Percentiles rank a stretch among this genome's conserved stretches.
These are phyloP conservation scores for Mycena venus DNA, from an alignment of 768 basidiomycete species.

Conservation along the genomic window DNA sequence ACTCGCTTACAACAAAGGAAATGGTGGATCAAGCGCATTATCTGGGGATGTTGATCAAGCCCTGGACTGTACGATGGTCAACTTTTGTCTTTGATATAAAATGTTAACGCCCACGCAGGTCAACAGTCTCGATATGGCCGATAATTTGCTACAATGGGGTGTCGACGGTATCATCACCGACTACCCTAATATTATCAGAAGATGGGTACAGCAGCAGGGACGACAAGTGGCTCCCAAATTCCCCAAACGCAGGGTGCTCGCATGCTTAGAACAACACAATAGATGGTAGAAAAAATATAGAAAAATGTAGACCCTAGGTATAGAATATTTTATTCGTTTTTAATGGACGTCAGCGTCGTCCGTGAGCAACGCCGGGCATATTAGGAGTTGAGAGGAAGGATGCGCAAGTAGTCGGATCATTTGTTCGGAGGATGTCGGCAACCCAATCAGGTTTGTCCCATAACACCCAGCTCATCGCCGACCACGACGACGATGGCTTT, in stretches of 20 bases:
- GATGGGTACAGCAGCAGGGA: slow-evolving; percentile 68
- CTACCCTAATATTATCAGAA: slow-evolving; percentile 72
- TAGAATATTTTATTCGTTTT: not conserved
- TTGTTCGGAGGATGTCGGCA: not conserved
- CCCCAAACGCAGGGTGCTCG: slow-evolving; percentile 69
- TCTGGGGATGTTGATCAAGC: slow-evolving; percentile 73
- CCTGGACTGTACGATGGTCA: slow-evolving; percentile 74
- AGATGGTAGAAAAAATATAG: not conserved
- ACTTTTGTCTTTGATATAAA: not conserved
- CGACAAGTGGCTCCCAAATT: slow-evolving; percentile 67
- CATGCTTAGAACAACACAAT: slow-evolving; percentile 69
- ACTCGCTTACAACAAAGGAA: slow-evolving; percentile 69
- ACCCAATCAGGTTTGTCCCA: not conserved
- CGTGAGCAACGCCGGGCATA: too few relatives aligned
- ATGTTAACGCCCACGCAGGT: slow-evolving; percentile 54
- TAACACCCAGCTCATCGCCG: slow-evolving; percentile 36
- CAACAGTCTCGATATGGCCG: slow-evolving; percentile 70
- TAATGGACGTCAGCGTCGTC: too few relatives aligned
- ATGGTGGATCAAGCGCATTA: slow-evolving; percentile 80
- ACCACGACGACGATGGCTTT: slow-evolving; percentile 79
- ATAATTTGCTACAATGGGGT: slow-evolving; percentile 70
- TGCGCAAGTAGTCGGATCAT: too few relatives aligned
- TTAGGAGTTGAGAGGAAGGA: too few relatives aligned
- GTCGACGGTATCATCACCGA: slow-evolving; percentile 88
- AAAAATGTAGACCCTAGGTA: not conserved